phyloP scores from a whole-genome alignment of 2,329 filamentous ascomycete genomes.

The Madurella fahalii region DNA sequence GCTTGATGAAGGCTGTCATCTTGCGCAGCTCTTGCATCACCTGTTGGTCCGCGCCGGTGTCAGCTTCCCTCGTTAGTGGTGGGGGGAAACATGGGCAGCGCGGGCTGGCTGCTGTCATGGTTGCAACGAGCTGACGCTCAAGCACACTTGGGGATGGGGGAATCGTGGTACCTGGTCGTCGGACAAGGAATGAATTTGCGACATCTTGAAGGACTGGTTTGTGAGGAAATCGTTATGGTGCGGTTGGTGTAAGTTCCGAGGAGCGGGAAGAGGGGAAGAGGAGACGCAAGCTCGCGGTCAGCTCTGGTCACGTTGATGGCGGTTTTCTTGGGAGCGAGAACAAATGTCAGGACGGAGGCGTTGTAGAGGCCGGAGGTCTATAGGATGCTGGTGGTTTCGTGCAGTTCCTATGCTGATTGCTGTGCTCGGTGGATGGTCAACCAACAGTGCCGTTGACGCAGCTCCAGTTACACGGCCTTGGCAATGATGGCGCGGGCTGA shows the following conservation, averaged over 20 bases:
- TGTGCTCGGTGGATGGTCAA: slow-evolving; percentile 1
- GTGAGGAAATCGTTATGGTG: not conserved
- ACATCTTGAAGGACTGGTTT: slow-evolving; percentile 61
- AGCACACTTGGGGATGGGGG: not conserved
- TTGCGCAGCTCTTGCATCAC: slow-evolving; percentile 98
- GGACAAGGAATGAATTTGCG: slow-evolving; percentile 88
- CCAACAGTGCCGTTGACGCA: slow-evolving; percentile 20
- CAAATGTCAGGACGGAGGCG: not conserved
- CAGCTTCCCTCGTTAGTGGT: not conserved
- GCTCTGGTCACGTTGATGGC: too few species aligned
- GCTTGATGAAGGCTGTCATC: slow-evolving; percentile 99
- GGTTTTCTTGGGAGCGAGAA: too few species aligned
- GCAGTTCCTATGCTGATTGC: not conserved
- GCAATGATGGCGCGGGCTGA: slow-evolving; percentile 12
- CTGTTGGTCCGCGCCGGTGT: slow-evolving; percentile 44
- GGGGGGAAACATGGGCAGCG: not conserved
- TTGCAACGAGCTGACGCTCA: not conserved
- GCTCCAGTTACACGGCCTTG: slow-evolving; percentile 13
- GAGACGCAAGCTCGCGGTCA: not conserved
- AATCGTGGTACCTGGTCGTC: slow-evolving; percentile 76
- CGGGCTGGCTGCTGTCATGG: not conserved
- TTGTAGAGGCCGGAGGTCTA: not conserved
- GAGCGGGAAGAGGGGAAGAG: not conserved
- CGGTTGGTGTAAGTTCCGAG: not conserved
- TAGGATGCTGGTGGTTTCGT: not conserved